Evolutionary conservation across 2,329 filamentous ascomycete species (phyloP), one percentile per base, ranked within the genome.

Genomic region (Rhytidhysteron rufulum): DNA sequence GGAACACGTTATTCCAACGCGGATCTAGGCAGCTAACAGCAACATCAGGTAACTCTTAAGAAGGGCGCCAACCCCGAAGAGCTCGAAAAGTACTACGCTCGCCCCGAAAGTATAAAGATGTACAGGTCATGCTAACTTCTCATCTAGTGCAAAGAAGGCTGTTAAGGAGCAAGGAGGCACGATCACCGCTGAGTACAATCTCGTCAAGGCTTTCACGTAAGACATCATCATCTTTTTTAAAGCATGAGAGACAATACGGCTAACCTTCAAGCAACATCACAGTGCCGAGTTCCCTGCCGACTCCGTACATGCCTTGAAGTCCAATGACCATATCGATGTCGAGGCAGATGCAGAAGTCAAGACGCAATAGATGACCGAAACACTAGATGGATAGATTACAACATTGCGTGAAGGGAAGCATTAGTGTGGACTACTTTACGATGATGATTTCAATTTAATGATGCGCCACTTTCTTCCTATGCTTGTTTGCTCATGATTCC

Each of bases 131-230:
- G n/a, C n/a, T n/a, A n/a, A n/a, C n/a, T n/a, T n/a, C n/a, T n/a
- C n/a, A n/a, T n/a, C n/a, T 55, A 89, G 86, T 38, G 85, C 86
- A 45, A 95, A 95, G 81, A 71, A 90, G 64, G 71, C 83, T 43
- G 86, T 83, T 54, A 70, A 65, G 44, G 77, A 84, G 31, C 80
- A 91, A 63, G 91, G 91, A 60, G 91, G 89, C 63, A 81, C 80
- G 67, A 93, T 97, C 70, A 80, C 72, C 40, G 82, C 93, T 55
- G 86, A 93, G 65, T 95, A 88, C 75, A 83, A 71, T 45, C 70
- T 95, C 55, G 89, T 95, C 77, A 94, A 91, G 73, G 90, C 85
- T 43, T 96, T 96, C 73, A 83, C 86, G 91, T 96, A 81, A 54
- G 86, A 75, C 34, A 24, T 33, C 19, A 19, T 13, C 17, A 5